These are phyloP conservation scores for Candida tunisiensis DNA, from an alignment of 1,139 yeast genomes.

Conservation along the genomic window DNA sequence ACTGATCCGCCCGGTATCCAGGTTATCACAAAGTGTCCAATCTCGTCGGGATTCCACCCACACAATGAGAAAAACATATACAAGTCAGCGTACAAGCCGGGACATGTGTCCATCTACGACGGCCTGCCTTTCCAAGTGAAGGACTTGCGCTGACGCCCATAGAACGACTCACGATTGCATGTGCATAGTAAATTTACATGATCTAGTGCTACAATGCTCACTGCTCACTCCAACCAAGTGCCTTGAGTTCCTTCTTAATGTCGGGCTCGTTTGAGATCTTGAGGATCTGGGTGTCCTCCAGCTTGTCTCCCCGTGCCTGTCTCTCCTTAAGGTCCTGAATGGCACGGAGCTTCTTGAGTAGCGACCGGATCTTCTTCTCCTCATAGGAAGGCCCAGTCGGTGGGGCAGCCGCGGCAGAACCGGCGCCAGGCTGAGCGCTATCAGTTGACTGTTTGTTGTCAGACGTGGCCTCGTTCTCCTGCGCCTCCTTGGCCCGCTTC, in stretches of 20 bases:
- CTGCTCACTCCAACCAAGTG: slow-evolving; percentile 48
- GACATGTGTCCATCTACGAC: slow-evolving; percentile 30
- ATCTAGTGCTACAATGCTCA: background rate
- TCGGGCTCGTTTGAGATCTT: slow-evolving; percentile 78
- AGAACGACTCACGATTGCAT: background rate
- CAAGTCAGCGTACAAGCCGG: slow-evolving; percentile 28
- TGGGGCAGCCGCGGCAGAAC: slow-evolving; percentile 10
- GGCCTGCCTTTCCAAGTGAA: slow-evolving; percentile 28
- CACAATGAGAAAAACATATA: slow-evolving; percentile 33
- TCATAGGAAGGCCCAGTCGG: slow-evolving; percentile 28
- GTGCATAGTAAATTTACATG: background rate
- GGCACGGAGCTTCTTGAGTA: slow-evolving; percentile 85
- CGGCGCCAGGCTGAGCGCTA: slow-evolving; percentile 5
- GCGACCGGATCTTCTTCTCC: slow-evolving; percentile 82
- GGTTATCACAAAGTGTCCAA: slow-evolving; percentile 28
- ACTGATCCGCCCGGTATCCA: slow-evolving; percentile 44
- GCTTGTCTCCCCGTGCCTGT: slow-evolving; percentile 65
- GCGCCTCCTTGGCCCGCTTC: slow-evolving; percentile 2
- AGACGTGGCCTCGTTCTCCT: background rate
- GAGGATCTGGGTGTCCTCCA: slow-evolving; percentile 85
- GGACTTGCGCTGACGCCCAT: slow-evolving; percentile 19
- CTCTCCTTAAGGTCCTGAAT: slow-evolving; percentile 79
- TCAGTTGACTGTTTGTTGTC: slow-evolving; percentile 1
- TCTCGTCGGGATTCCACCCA: slow-evolving; percentile 34
- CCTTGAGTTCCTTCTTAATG: slow-evolving; percentile 52